Evolutionary conservation across 305 asterid genomes (phyloP).

Genomic region (Plantago rigida): DNA sequence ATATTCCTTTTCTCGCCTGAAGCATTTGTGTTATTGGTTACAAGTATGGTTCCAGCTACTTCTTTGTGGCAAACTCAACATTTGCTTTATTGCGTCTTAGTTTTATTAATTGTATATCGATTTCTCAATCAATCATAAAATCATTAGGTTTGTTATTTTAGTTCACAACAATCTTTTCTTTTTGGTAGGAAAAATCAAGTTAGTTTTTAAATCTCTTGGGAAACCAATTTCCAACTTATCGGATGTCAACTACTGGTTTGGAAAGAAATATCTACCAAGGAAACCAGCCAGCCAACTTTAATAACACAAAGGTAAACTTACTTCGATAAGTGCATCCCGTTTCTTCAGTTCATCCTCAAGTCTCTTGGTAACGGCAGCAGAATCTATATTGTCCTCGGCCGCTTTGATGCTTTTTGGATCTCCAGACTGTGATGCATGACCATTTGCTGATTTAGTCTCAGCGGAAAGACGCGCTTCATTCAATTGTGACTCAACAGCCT

Average conservation of each 20-base stretch:
- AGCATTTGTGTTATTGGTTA: no score
- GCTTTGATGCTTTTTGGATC: constrained; percentile 37
- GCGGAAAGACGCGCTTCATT: constrained; percentile 53
- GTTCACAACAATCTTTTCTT: no score
- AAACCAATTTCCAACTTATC: background rate
- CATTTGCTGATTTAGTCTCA: constrained; percentile 41
- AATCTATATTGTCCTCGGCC: constrained; percentile 51
- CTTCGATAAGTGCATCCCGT: constrained; percentile 97
- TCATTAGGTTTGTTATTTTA: no score
- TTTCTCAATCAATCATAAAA: no score
- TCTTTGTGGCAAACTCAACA: no score
- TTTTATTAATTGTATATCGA: no score
- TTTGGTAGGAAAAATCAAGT: no score
- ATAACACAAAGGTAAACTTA: constrained; percentile 20
- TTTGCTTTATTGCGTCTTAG: no score
- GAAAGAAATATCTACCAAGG: background rate
- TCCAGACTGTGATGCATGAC: constrained; percentile 40
- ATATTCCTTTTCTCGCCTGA: no score
- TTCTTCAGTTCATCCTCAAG: constrained; percentile 95
- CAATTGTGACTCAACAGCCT: constrained; percentile 59
- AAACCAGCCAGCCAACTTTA: background rate
- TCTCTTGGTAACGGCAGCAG: constrained; percentile 76
- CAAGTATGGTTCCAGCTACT: no score
- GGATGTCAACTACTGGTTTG: background rate
- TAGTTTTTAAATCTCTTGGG: no score